A percentile compares a stretch with the other conserved stretches of the same genome.
These are phyloP conservation scores for Macrophomina pseudophaseolina DNA, from an alignment of 2,329 filamentous ascomycete genomes.

Conservation along the genomic window DNA sequence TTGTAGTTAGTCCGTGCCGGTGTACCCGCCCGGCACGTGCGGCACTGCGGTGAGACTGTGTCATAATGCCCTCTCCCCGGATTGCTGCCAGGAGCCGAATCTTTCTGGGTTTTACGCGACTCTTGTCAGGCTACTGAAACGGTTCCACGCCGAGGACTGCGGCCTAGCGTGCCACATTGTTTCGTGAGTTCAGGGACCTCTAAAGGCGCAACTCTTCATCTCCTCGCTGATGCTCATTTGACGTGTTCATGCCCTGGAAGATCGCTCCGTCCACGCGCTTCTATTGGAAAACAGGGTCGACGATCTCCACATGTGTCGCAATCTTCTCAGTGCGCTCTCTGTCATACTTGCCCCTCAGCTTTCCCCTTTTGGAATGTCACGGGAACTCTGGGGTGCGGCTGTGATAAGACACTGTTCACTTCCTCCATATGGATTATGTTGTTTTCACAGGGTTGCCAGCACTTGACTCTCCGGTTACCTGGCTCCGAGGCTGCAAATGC, in stretches of 20 bases:
- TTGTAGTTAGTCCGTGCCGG: not conserved
- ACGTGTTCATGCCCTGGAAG: conserved; percentile 1
- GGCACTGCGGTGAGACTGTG: not conserved
- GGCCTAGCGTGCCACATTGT: too few relatives aligned
- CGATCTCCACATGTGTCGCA: conserved; percentile 7
- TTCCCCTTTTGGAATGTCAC: not conserved
- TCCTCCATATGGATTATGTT: too few relatives aligned
- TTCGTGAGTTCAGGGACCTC: not conserved
- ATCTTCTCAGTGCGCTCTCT: not conserved
- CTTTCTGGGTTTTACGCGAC: not conserved
- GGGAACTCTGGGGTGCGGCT: too few relatives aligned
- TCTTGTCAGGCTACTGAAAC: not conserved
- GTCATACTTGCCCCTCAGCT: not conserved
- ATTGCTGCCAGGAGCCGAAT: not conserved
- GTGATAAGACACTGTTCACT: too few relatives aligned
- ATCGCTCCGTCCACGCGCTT: not conserved
- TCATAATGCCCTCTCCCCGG: not conserved
- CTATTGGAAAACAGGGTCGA: not conserved
- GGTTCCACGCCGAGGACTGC: too few relatives aligned
- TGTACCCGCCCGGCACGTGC: conserved; percentile 1
- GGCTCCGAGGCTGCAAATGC: not conserved
- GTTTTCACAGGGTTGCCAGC: not conserved
- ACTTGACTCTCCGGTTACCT: not conserved
- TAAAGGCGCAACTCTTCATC: not conserved
- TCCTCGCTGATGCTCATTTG: conserved; percentile 9